Percentiles rank a stretch among this genome's conserved stretches.
phyloP scores from a whole-genome alignment of 2,329 filamentous ascomycete genomes.

The Aspergillus vadensis region DNA sequence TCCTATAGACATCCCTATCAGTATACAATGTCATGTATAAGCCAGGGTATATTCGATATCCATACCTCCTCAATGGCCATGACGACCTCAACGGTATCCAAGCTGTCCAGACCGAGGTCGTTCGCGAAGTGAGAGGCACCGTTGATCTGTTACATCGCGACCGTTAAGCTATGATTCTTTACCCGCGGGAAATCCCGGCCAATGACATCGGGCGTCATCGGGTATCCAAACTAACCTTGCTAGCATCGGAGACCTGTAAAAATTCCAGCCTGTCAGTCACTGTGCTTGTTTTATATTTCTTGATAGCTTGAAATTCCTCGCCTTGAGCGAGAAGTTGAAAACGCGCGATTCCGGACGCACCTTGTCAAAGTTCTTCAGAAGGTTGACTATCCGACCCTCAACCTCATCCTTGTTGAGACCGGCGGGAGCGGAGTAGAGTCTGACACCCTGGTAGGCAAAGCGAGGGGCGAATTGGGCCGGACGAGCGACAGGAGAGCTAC shows the following conservation, averaged over 20 bases:
- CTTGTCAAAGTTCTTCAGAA: constrained; percentile 98
- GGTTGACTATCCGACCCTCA: constrained; percentile 85
- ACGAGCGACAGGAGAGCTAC: constrained; percentile 63
- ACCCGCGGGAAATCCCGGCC: background rate
- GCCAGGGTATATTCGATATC: background rate
- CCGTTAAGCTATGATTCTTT: constrained; percentile 25
- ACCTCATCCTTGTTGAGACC: constrained; percentile 81
- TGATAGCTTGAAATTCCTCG: background rate
- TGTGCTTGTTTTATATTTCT: background rate
- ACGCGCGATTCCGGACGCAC: constrained; percentile 50
- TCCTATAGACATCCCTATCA: constrained; percentile 51
- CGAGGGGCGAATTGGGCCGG: constrained; percentile 63
- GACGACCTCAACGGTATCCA: constrained; percentile 98
- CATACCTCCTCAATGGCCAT: constrained; percentile 98
- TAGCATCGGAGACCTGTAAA: constrained; percentile 40
- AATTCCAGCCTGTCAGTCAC: constrained; percentile 18
- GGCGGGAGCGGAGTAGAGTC: constrained; percentile 83
- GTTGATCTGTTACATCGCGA: constrained; percentile 66
- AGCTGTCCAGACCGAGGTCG: constrained; percentile 92
- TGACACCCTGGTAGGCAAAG: constrained; percentile 67
- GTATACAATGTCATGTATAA: constrained; percentile 14
- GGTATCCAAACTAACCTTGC: constrained; percentile 37
- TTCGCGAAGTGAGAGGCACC: constrained; percentile 88
- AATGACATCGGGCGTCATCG: background rate
- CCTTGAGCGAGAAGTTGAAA: background rate